phyloP scores from a whole-genome alignment of 345 rosid species.

The Carallia pectinifolia region DNA sequence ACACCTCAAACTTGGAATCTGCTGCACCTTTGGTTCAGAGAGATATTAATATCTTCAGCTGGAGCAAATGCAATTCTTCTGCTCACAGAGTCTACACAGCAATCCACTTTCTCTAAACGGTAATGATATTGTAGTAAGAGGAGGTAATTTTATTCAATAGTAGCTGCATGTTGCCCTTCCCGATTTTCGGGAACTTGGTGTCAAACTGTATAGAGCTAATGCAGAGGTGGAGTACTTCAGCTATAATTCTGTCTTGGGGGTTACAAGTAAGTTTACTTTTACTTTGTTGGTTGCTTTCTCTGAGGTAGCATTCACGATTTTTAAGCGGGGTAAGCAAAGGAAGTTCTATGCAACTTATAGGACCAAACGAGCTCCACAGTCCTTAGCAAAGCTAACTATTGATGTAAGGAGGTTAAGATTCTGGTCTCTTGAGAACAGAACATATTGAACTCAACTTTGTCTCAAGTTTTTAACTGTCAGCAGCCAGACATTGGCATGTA shows the following conservation, averaged over 20 bases:
- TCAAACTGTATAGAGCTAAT: slow-evolving; percentile 86
- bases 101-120: too few relatives aligned
- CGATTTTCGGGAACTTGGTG: slow-evolving; percentile 78
- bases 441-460: background rate
- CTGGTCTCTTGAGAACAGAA: background rate
- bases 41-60: too few relatives aligned
- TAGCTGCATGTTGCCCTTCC: slow-evolving; percentile 19
- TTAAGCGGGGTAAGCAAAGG: slow-evolving; percentile 1
- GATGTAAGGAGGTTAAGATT: background rate
- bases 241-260: slow-evolving; percentile 75
- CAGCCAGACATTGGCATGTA: too few relatives aligned
- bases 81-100: too few relatives aligned
- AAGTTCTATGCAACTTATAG: too few relatives aligned
- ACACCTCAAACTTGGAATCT: too few relatives aligned
- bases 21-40: too few relatives aligned
- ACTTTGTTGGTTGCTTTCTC: slow-evolving; percentile 13
- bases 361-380: too few relatives aligned
- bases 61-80: too few relatives aligned
- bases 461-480: too few relatives aligned
- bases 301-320: slow-evolving; percentile 4
- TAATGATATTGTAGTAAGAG: too few relatives aligned
- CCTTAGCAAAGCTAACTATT: background rate
- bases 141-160: background rate
- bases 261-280: slow-evolving; percentile 52
- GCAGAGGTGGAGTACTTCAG: slow-evolving; percentile 95